Conservation (phyloP, 2,329 filamentous ascomycete genomes). For the Aspergillus thermomutatus region DNA sequence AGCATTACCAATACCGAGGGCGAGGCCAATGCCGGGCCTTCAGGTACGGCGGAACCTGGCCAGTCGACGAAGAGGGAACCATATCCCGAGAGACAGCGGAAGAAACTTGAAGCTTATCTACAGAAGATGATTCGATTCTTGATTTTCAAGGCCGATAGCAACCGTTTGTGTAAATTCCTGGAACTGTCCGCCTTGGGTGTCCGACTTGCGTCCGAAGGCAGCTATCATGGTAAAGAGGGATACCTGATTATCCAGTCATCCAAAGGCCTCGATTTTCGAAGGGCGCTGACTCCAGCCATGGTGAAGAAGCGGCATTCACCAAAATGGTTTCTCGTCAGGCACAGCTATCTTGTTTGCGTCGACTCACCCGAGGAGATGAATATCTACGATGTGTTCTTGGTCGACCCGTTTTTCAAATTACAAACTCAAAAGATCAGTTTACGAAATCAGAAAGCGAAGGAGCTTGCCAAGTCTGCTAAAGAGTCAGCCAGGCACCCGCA, state of each 20-base stretch:
- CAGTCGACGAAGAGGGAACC: conserved; percentile 47
- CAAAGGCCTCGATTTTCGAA: conserved; percentile 82
- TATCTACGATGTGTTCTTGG: conserved; percentile 97
- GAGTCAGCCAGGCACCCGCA: conserved; percentile 59
- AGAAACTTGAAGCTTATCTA: conserved; percentile 82
- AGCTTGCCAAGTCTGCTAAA: conserved; percentile 64
- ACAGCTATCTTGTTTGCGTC: conserved; percentile 97
- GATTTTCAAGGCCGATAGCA: conserved; percentile 94
- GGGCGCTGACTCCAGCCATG: conserved; percentile 72
- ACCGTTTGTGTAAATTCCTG: conserved; percentile 90
- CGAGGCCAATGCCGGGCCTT: conserved; percentile 33
- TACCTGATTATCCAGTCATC: conserved; percentile 87
- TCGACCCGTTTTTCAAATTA: conserved; percentile 82
- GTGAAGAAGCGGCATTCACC: conserved; percentile 79
- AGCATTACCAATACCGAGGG: conserved; percentile 45
- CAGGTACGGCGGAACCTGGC: conserved; percentile 31
- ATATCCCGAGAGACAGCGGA: conserved; percentile 79
- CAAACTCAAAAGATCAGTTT: conserved; percentile 65
- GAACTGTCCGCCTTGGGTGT: conserved; percentile 93
- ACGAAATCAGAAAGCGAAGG: conserved; percentile 49
- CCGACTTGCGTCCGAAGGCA: conserved; percentile 87
- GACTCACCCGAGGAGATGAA: conserved; percentile 98
- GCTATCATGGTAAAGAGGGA: conserved; percentile 97
- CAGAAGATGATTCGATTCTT: conserved; percentile 94
- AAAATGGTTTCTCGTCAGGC: conserved; percentile 97